phyloP scores from a whole-genome alignment of 352 stramenopile genomes.

The Pythium phragmitis region DNA sequence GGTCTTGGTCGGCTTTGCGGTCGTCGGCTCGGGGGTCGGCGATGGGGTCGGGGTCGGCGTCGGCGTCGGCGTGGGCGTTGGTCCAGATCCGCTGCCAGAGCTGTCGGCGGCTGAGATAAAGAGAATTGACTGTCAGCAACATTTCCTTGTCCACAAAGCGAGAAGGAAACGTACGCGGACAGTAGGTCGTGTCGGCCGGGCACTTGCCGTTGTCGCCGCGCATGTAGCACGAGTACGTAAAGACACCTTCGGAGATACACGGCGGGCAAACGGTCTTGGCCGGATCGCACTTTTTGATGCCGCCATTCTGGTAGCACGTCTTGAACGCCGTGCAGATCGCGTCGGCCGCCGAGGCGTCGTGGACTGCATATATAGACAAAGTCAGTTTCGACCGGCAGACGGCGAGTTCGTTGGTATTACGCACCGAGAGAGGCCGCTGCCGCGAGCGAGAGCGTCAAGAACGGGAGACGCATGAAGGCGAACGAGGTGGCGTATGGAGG shows the following conservation, averaged over 20 bases:
- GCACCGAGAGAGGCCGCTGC: constrained; percentile 6
- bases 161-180: constrained; percentile 5
- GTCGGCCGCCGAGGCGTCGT: constrained; percentile 12
- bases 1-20: constrained; percentile 7
- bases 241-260: constrained; percentile 15
- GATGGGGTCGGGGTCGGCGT: constrained; percentile 10
- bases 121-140: not conserved
- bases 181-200: constrained; percentile 12
- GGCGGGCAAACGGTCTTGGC: constrained; percentile 15
- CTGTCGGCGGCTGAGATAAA: not conserved
- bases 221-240: constrained; percentile 24
- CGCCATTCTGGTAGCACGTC: constrained; percentile 18
- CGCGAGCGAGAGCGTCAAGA: constrained; percentile 19
- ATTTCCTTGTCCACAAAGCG: not conserved
- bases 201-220: constrained; percentile 14
- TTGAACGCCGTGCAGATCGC: constrained; percentile 17
- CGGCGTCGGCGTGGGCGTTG: constrained; percentile 3
- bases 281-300: constrained; percentile 13
- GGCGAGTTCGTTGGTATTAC: not conserved
- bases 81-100: constrained; percentile 8
- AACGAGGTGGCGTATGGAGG: too few relatives aligned
- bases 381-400: not conserved
- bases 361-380: not conserved
- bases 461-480: constrained; percentile 7
- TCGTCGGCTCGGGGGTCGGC: constrained; percentile 13